Conservation (phyloP, 1,284 basidiomycete species). For the Fomitopsis palustris region DNA sequence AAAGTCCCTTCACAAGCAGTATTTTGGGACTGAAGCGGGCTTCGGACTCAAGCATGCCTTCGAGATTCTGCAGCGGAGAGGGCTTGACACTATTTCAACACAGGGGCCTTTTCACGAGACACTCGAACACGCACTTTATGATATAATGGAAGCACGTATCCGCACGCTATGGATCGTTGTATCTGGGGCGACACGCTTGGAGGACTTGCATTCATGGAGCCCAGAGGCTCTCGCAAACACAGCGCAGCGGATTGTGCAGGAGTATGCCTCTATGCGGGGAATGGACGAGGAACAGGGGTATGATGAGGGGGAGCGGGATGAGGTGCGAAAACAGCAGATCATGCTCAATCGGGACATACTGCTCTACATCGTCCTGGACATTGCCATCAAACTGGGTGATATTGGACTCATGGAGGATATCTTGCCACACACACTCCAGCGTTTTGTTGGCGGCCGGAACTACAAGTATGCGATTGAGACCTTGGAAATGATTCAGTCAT, state of each 20-base stretch:
- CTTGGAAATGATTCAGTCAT: constrained; percentile 33
- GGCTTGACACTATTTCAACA: constrained; percentile 8
- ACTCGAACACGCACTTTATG: constrained; percentile 15
- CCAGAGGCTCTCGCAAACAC: neutral
- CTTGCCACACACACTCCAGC: constrained; percentile 27
- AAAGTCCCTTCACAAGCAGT: constrained; percentile 18
- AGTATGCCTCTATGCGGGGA: neutral
- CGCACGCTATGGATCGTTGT: neutral
- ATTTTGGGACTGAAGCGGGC: constrained; percentile 14
- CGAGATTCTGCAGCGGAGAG: constrained; percentile 12
- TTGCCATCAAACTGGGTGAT: constrained; percentile 34
- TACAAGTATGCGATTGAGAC: constrained; percentile 3
- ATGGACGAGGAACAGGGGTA: too few relatives aligned
- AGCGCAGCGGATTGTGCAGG: neutral
- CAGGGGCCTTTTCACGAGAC: constrained; percentile 17
- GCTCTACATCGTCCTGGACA: constrained; percentile 30
- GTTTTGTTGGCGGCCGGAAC: constrained; percentile 22
- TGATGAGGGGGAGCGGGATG: neutral
- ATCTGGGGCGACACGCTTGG: neutral
- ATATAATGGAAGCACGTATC: constrained; percentile 15
- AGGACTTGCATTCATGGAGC: neutral
- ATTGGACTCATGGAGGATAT: constrained; percentile 33
- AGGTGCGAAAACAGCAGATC: constrained; percentile 19
- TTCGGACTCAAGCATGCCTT: constrained; percentile 15
- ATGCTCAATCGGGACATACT: constrained; percentile 34